phyloP scores from a whole-genome alignment of 371 early-diverging fungal genomes.

The Chytridium lagenaria region DNA sequence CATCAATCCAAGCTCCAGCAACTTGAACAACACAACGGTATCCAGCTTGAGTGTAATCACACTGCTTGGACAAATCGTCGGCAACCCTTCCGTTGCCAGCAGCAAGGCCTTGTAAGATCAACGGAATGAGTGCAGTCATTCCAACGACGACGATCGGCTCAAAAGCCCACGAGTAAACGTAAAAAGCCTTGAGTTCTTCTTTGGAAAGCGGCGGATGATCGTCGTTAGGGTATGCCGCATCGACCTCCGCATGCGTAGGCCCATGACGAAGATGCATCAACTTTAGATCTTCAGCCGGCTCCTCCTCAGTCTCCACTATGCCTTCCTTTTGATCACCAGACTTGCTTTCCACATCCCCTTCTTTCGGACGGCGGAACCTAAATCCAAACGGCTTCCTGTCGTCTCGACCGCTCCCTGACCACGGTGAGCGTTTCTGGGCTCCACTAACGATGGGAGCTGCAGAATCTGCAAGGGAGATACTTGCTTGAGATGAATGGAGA shows the following conservation, averaged over 20 bases:
- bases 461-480: slow-evolving; percentile 3
- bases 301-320: neutral
- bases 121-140: slow-evolving; percentile 30
- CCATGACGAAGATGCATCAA: neutral
- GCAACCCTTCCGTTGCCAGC: slow-evolving; percentile 31
- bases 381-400: neutral
- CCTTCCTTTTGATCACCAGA: neutral
- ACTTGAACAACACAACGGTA: slow-evolving; percentile 32
- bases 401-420: neutral
- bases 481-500: slow-evolving; percentile 5
- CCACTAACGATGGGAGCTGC: neutral
- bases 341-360: neutral
- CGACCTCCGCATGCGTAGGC: slow-evolving; percentile 26
- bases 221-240: slow-evolving; percentile 3
- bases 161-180: slow-evolving; percentile 23
- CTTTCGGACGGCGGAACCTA: neutral
- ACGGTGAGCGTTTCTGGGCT: neutral
- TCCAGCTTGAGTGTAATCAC: slow-evolving; percentile 29
- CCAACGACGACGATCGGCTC: slow-evolving; percentile 32
- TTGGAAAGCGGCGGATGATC: slow-evolving; percentile 25
- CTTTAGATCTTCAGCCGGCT: neutral
- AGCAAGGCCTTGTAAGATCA: slow-evolving; percentile 30
- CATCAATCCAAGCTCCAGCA: slow-evolving; percentile 22
- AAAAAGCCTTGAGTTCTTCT: slow-evolving; percentile 38
- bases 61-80: slow-evolving; percentile 19